Evolutionary conservation across 495 filamentous ascomycete genomes (phyloP).

Genomic region (Trichocladium antarcticum): DNA sequence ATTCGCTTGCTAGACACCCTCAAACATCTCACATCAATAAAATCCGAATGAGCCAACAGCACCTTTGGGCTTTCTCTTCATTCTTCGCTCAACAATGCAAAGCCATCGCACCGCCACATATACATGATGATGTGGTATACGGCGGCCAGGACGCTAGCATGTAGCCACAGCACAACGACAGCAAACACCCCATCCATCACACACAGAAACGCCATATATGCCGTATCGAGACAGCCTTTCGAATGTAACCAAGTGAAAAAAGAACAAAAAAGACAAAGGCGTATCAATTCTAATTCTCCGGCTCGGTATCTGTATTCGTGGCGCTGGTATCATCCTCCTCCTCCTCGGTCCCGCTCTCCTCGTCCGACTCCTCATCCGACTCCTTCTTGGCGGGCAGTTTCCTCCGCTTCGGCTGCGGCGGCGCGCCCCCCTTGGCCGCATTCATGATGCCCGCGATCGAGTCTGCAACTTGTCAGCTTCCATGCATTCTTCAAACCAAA

Average conservation of each 20-base stretch:
- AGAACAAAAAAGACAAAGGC: slow-evolving; percentile 1
- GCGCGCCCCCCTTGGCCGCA: slow-evolving; percentile 53
- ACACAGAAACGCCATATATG: slow-evolving; percentile 4
- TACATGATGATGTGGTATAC: no score
- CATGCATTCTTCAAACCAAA: slow-evolving; percentile 4
- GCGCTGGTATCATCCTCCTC: slow-evolving; percentile 67
- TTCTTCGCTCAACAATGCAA: no score
- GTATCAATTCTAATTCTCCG: slow-evolving; percentile 34
- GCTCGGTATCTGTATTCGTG: slow-evolving; percentile 71
- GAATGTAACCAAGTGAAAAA: not conserved
- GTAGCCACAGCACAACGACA: no score
- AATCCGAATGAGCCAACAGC: no score
- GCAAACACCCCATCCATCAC: no score
- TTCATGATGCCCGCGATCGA: slow-evolving; percentile 93
- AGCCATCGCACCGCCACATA: no score
- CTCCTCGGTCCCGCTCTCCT: slow-evolving; percentile 83
- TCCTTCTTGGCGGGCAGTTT: slow-evolving; percentile 20
- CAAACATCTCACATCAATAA: no score
- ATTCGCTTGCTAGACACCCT: no score
- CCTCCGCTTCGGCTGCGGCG: slow-evolving; percentile 38
- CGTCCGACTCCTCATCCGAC: slow-evolving; percentile 55
- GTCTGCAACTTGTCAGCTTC: slow-evolving; percentile 47
- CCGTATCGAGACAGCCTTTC: slow-evolving; percentile 2
- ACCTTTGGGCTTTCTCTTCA: no score
- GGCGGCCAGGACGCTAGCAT: no score